These are phyloP conservation scores for Blastomyces gilchristii DNA, from an alignment of 2,329 filamentous ascomycete species.

Conservation along the genomic window DNA sequence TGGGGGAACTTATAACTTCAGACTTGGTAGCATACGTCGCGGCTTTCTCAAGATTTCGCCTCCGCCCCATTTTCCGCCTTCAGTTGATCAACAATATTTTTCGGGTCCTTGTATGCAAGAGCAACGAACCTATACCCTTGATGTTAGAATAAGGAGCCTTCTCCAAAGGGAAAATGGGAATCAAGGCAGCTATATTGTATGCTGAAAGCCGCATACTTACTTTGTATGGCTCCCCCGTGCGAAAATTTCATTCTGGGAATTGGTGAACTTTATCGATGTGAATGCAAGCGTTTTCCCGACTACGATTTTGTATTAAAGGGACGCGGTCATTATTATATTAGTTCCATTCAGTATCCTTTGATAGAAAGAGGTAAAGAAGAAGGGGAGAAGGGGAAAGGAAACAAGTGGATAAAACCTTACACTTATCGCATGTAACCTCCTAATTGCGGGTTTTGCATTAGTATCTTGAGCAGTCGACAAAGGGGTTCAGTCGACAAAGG, in stretches of 20 bases:
- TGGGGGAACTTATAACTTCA: neutral
- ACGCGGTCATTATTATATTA: neutral
- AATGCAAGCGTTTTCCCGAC: slow-evolving; percentile 57
- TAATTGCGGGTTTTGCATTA: slow-evolving; percentile 14
- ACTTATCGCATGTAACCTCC: slow-evolving; percentile 57
- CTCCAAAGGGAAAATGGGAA: neutral
- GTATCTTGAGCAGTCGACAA: neutral
- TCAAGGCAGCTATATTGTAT: neutral
- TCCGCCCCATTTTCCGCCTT: neutral
- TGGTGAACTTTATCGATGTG: slow-evolving; percentile 52
- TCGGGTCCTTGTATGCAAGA: slow-evolving; percentile 51
- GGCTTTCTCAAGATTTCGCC: neutral
- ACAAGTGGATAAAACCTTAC: slow-evolving; percentile 31
- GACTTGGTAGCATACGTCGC: neutral
- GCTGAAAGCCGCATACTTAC: slow-evolving; percentile 26
- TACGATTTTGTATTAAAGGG: slow-evolving; percentile 19
- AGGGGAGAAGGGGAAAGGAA: neutral
- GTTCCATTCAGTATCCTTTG: neutral
- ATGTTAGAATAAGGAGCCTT: neutral
- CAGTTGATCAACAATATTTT: slow-evolving; percentile 41
- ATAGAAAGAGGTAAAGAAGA: neutral
- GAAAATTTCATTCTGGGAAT: slow-evolving; percentile 49
- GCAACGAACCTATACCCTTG: slow-evolving; percentile 42
- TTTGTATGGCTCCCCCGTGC: slow-evolving; percentile 60
- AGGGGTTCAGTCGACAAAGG: neutral